Base-by-base conservation (phyloP, 495 filamentous ascomycete genomes). In the Xylaria bambusicola region DNA sequence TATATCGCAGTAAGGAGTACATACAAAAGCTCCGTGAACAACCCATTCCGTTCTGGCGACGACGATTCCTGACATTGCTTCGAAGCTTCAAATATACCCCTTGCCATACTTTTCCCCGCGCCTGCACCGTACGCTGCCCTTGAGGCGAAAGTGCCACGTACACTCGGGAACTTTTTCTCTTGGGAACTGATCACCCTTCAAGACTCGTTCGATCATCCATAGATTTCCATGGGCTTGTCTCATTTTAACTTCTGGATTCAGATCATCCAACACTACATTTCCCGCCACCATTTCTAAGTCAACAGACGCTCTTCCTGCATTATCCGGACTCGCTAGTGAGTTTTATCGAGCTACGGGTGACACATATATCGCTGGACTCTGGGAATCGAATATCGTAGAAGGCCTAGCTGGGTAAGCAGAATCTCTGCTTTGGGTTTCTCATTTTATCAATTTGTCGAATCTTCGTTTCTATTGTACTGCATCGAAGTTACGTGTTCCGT, bases 201-300 rank as follows among this genome's bases (percentile, higher is more conserved):
- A 23, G 41, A 18, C 41, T 3, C n/a, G n/a, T 45, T 45, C 17
- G 56, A 62, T 51, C 36, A 48, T 31, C 58, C 63, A 47, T 61
- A 58, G 45, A 46, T 48, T 51, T 10, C 21, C 36, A 5, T 56
- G 0, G 61, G 63, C 9, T 45, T 57, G n/a, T 59, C 63, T 24
- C 64, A 63, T 49, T 67, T 65, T 31, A 49, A 67, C 44, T 58
- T 65, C 27, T 70, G 64, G 67, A 31, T 56, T 3, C 54, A 61
- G 26, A 63, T 67, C 48, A 42, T 62, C 10, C 45, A 67, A 23
- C 61, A 67, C 20, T 70, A 63, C 53, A 64, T 60, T 15, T 49
- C 53, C 15, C 61, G 66, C 31, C 58, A 57, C 20, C 58, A n/a
- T 69, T 35, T 62, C 66, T 6, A 60, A 62, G 20, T 60, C 59